Conservation (phyloP, 768 basidiomycete species). For the Amanita exitialis region DNA sequence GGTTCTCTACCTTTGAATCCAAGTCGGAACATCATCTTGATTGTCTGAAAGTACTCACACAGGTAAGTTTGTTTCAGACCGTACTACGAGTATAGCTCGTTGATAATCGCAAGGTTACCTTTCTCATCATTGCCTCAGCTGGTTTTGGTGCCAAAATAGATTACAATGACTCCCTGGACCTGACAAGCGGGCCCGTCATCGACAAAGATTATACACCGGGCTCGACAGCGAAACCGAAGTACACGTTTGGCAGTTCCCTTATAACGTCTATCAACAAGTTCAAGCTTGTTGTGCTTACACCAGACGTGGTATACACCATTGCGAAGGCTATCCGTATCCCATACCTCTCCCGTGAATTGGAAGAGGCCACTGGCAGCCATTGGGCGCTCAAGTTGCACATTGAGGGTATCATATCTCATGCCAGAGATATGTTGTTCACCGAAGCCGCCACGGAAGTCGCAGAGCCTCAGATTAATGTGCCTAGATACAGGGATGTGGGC, state of each 20-base stretch:
- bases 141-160: conserved; percentile 22
- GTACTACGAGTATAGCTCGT: neutral
- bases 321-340: conserved; percentile 22
- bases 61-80: neutral
- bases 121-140: conserved; percentile 30
- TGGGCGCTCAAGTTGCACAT: conserved; percentile 29
- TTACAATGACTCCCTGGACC: conserved; percentile 10
- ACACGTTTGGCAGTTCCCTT: conserved; percentile 22
- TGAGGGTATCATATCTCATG: conserved; percentile 27
- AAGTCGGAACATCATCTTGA: neutral
- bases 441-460: conserved; percentile 1
- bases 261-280: conserved; percentile 19
- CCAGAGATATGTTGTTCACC: conserved; percentile 22
- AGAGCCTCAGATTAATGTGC: conserved; percentile 10
- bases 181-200: conserved; percentile 22
- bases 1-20: conserved; percentile 28
- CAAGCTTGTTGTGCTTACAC: conserved; percentile 19
- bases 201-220: conserved; percentile 16
- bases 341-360: conserved; percentile 20
- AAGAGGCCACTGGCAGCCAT: conserved; percentile 21
- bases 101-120: conserved; percentile 11
- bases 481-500: conserved; percentile 12
- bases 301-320: conserved; percentile 23
- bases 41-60: neutral
- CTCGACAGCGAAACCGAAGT: conserved; percentile 16